Evolutionary conservation across 805 yeast species (phyloP), one percentile per base, ranked within the genome.

Genomic region (Wickerhamia fluorescens): DNA sequence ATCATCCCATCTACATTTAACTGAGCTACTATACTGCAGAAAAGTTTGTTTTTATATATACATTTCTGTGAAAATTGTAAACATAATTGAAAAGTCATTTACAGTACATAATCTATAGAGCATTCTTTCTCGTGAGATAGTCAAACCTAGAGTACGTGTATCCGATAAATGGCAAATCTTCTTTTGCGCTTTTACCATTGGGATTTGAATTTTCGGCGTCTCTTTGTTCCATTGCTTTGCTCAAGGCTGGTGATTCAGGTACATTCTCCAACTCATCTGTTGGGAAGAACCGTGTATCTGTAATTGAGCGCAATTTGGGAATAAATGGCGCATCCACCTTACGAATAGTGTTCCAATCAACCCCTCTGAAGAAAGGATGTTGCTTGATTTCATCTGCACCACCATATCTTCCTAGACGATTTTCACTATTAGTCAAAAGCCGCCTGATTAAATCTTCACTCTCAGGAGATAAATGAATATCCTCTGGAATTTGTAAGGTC

Each of bases 251-350:
- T 25, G 85, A 76, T 47, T 88, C 96, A 2, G 97, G 95, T 29
- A 89, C 87, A 47, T 84, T 85, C 54, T 89, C 96, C 47, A 89
- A 66, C 51, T 89, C 98, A 53, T 89, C 97, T 2, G 95, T 86
- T 23, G 98, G 97, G 86, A 92, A 92, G 66, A 89, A 89, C 44
- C 96, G 71, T 0, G 98, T 92, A 55, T 92, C 98, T 5, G 97
- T 89, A 36, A 89, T 81, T 8, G 94, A 81, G 42, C 87, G 75
- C 49, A 92, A 69, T 49, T 86, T 83, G 15, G 98, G 95, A 42
- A 92, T 82, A 47, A 87, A 87, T 14, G 96, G 96, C 3, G 96
- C 96, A 43, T 79, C 86, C 34, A 86, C 94, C 34, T 75, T 78
- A 34, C 96, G 66, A 33, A 87, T 87, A 11, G 84, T 75, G 30